Base-by-base conservation (phyloP, 2,329 filamentous ascomycete genomes). In the Byssoonygena ceratinophila region DNA sequence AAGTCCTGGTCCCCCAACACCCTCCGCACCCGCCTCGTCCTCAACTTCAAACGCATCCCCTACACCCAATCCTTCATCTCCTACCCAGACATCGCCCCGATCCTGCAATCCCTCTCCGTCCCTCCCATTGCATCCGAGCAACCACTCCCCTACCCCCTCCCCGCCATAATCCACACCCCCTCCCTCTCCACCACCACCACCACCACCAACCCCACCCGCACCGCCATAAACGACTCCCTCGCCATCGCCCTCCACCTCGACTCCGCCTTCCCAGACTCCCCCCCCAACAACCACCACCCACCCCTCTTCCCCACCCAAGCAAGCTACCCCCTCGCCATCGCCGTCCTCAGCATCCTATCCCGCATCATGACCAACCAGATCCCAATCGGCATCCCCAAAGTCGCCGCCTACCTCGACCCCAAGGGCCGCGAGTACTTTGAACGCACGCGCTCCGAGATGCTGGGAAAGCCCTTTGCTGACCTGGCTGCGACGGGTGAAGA, bases 1-100 rank as follows among this genome's bases (percentile, higher is more conserved):
- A 55, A 55, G 36, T 55, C 57, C 40, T 57, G 57, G 57, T 70
- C 68, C 47, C 68, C 68, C 16, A 59, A 58, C 39, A 66, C 68
- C 54, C 69, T 68, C 64, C 67, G 67, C 51, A 69, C 68, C 57
- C 68, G 69, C 44, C 60, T 71, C 23, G 63, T 70, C 58, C 67
- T 72, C 43, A 71, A 71, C 57, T 71, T 68, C 54, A 71, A 71
- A 58, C 31, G 61, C 7, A 64, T 71, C 37, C 64, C 69, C 20
- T 71, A 71, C 59, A 64, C 54, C 50, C 70, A 68, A 29, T 52
- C 68, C 57, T 71, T 68, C 52, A 60, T 71, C 36, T 66, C 70
- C 51, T 69, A 70, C 52, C 68, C 63, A 9, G 67, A 70, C 52
- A 71, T 71, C 56, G 64, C 66, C 53, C 63, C 66, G 4, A 64